Base-by-base conservation (phyloP, 495 filamentous ascomycete genomes). In the Aspergillus sparsus region DNA sequence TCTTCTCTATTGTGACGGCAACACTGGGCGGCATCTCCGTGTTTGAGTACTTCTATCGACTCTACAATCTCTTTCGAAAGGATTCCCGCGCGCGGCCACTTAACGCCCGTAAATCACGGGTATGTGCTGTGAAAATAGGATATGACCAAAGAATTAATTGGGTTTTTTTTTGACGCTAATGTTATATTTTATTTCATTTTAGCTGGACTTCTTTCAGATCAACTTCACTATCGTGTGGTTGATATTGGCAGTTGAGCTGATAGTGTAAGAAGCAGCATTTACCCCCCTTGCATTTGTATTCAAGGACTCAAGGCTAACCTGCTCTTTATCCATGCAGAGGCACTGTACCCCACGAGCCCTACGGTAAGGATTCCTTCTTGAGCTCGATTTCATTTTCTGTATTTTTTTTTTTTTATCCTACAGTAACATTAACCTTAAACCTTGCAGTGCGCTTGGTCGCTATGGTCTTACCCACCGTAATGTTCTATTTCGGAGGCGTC, bases 141-240 rank as follows among this genome's bases (percentile, higher is more conserved):
- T 15, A 37, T 7, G 18, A 31, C 16, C 31, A 18, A 33, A 16
- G 6, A 7, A 32, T 1, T 15, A 12, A 33, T 37, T 34, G 13
- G 27, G 49, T 54, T 33, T 51, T 47, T 27, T 47, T 32, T 13
- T 12, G 3, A 55, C 8, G 27, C 34, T 39, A 33, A 51, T 36
- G 12, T 31, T 52, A 63, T 52, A 69, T 51, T 16, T 69, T 12
- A 46, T 47, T 45, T 32, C 27, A 35, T n/a, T 13, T 50, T 62
- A 83, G 78, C 72, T 86, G 49, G 84, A 87, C 60, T 86, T 83
- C 69, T 86, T 86, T 58, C 83, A 86, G 49, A 83, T 85, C 73
- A 85, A 84, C 58, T 83, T 85, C 60, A 82, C 79, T 3, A 74
- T 83, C 36, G 81, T 81, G 1, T 80, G 77, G 77, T 60, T 77